These are phyloP conservation scores for Verruconis gallopava DNA, from an alignment of 2,329 filamentous ascomycete genomes.

Conservation along the genomic window DNA sequence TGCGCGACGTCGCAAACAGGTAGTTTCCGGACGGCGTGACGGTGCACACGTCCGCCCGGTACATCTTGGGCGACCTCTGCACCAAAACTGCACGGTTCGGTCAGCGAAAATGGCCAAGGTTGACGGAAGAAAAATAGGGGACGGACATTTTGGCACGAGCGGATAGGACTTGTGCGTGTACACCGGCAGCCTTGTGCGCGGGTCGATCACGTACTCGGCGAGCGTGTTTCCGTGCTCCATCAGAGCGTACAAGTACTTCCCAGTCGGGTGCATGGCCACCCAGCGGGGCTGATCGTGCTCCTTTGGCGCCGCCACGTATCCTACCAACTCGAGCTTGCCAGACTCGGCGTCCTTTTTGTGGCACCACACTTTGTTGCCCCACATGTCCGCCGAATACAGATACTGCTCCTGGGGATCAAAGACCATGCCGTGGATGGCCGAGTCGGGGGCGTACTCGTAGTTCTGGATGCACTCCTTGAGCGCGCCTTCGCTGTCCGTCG, in stretches of 20 bases:
- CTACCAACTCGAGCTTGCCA: conserved; percentile 55
- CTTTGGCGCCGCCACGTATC: conserved; percentile 57
- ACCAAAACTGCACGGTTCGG: conserved; percentile 17
- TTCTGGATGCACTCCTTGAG: conserved; percentile 56
- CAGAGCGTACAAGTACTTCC: conserved; percentile 68
- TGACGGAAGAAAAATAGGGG: not conserved
- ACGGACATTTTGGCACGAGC: conserved; percentile 61
- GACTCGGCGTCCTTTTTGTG: conserved; percentile 55
- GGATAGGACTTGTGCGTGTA: conserved; percentile 69
- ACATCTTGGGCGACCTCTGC: conserved; percentile 47
- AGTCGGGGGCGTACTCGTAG: conserved; percentile 55
- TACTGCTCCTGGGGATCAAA: conserved; percentile 62
- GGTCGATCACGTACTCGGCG: conserved; percentile 70
- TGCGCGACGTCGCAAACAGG: conserved; percentile 73
- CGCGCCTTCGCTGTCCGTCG: conserved; percentile 42
- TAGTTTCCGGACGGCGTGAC: conserved; percentile 56
- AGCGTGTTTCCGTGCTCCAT: conserved; percentile 85
- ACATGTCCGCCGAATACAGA: conserved; percentile 68
- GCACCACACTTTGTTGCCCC: conserved; percentile 71
- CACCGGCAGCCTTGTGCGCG: conserved; percentile 57
- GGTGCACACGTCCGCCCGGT: conserved; percentile 74
- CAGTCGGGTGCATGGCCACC: conserved; percentile 71
- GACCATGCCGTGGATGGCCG: conserved; percentile 71
- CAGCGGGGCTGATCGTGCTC: conserved; percentile 70
- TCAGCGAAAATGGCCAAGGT: too few species aligned